Evolutionary conservation across 2,329 filamentous ascomycete genomes (phyloP).

Genomic region (Pseudogymnoascus sp.): DNA sequence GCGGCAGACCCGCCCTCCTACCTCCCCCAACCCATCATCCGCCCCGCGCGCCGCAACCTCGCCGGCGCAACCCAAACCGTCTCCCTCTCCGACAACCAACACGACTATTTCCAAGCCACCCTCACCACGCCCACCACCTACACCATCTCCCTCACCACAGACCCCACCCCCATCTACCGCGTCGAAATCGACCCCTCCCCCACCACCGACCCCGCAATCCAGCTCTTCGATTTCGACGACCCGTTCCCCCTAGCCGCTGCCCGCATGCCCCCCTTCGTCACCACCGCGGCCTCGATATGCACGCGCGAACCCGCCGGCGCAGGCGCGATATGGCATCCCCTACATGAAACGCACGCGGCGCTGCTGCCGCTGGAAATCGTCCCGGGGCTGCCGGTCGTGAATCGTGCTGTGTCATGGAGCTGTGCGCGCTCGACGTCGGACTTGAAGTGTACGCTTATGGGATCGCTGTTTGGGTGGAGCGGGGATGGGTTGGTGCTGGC

Average conservation of each 20-base stretch:
- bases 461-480: neutral
- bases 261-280: neutral
- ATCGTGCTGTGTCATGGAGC: neutral
- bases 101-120: neutral
- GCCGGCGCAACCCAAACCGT: neutral
- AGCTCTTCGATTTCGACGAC: neutral
- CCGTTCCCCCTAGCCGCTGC: neutral
- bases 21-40: neutral
- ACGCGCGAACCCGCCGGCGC: neutral
- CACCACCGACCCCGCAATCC: neutral
- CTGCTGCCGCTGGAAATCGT: neutral
- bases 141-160: neutral
- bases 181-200: neutral
- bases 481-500: neutral
- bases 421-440: neutral
- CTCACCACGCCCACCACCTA: neutral
- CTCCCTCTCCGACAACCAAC: neutral
- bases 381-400: neutral
- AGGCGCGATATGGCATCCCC: neutral
- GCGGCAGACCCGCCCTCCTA: neutral
- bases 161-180: neutral
- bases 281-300: neutral
- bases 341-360: neutral
- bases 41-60: neutral
- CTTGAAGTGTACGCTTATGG: neutral